Percentiles rank a stretch among this genome's conserved stretches.
Evolutionary conservation across 2,329 filamentous ascomycete species (phyloP).

Genomic region (Allantophomopsis lycopodina): DNA sequence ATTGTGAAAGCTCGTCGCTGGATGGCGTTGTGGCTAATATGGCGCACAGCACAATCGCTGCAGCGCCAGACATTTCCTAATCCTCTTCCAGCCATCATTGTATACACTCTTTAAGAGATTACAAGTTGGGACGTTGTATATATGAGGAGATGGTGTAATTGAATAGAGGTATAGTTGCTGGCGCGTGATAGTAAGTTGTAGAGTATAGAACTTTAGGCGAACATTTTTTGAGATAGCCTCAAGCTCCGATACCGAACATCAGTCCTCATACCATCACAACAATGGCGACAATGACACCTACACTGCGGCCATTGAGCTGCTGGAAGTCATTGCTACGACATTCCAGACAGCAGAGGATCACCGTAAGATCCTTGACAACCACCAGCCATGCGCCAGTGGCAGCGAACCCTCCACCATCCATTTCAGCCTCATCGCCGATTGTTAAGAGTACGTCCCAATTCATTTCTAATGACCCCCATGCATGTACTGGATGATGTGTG

Average conservation of each 20-base stretch:
- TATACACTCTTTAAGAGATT: background rate
- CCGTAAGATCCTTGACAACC: constrained; percentile 33
- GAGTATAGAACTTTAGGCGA: constrained; percentile 5
- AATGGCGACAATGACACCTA: constrained; percentile 17
- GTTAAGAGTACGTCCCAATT: constrained; percentile 5
- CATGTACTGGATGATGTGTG: no score
- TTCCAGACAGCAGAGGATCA: constrained; percentile 32
- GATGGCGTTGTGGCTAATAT: background rate
- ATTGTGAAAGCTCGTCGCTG: constrained; percentile 14
- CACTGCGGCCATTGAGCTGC: constrained; percentile 54
- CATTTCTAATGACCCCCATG: background rate
- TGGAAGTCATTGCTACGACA: constrained; percentile 52
- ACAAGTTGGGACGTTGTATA: background rate
- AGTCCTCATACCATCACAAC: constrained; percentile 1
- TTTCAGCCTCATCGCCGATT: constrained; percentile 3
- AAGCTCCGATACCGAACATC: background rate
- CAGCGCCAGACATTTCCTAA: constrained; percentile 6
- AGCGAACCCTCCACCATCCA: constrained; percentile 6
- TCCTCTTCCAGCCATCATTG: constrained; percentile 8
- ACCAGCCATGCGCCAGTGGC: constrained; percentile 25
- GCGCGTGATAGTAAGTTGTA: no score
- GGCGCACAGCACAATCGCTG: constrained; percentile 6
- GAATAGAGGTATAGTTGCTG: no score
- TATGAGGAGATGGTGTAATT: no score
- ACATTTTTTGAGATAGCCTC: constrained; percentile 2